Evolutionary conservation across 2,329 filamentous ascomycete species (phyloP), one percentile per base, ranked within the genome.

Genomic region (Colletotrichum australisinense): DNA sequence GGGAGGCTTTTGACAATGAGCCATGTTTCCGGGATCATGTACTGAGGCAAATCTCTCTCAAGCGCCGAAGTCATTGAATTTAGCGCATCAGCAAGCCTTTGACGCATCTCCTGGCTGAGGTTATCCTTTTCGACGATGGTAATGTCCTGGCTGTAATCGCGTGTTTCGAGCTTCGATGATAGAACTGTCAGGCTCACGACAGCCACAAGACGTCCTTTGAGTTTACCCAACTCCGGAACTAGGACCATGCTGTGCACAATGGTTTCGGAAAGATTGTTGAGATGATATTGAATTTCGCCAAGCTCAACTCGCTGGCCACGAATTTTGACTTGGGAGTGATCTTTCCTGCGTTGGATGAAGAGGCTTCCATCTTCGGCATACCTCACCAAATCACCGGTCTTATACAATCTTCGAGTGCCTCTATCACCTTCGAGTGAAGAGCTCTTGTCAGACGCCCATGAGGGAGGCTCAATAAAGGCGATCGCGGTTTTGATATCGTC

Each of bases 1-100:
- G 78, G 78, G 8, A 79, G 52, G 4, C 30, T 58, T 1, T 56
- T 57, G 5, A 79, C 66, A 3, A 74, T 52, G 22, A 77, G 46
- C 63, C 76, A 73, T 4, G 72, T 58, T 4, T 72, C 67, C 0
- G 78, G 78, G 0, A 79, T 58, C 78, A 79, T 78, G 49, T 78
- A 77, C 3, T 46, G 65, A 1, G 77, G 77, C 1, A 79, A 22
- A 0, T 26, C 57, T 8, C 63, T 55, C 30, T 55, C 16, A 26
- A 76, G 16, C 14, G 26, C 12, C 0, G 59, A 22, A 1, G 38
- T 38, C 1, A 69, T 32, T 3, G 35, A 26, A 3, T 60, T 16
- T n/a, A 73, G 16, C 1, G 28, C 30, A 4, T 28, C 2, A 5
- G 11, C n/a, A 1, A 72, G 38, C 24, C 46, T 57, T 4, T 28